Evolutionary conservation across 208 protist species (phyloP).

Genomic region (Eutreptiella sp.): DNA sequence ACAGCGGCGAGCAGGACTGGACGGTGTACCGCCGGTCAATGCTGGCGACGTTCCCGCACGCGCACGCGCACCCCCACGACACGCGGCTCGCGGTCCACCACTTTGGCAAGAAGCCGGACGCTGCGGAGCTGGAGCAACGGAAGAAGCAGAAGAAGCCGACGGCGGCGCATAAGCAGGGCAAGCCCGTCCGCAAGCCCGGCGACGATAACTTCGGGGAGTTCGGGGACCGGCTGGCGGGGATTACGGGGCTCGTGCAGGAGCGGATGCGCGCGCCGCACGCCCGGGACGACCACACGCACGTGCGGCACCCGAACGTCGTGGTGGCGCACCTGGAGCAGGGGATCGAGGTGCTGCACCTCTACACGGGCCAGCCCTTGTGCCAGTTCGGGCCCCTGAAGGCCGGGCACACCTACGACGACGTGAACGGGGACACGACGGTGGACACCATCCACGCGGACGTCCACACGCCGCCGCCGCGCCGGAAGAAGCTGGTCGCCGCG

Average conservation of each 20-base stretch:
- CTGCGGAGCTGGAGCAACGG: too few relatives aligned
- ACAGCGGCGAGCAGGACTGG: slow-evolving; percentile 16
- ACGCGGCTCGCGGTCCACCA: slow-evolving; percentile 1
- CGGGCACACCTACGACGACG: slow-evolving; percentile 63
- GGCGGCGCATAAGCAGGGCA: background rate
- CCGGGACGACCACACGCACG: background rate
- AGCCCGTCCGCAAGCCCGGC: background rate
- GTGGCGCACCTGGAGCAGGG: slow-evolving; percentile 64
- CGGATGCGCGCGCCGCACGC: too few relatives aligned
- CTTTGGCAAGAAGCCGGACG: slow-evolving; percentile 3
- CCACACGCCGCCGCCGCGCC: too few relatives aligned
- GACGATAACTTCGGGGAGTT: background rate
- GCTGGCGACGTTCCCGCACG: slow-evolving; percentile 2
- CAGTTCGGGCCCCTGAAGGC: slow-evolving; percentile 53
- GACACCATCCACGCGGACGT: background rate
- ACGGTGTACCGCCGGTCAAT: slow-evolving; percentile 8
- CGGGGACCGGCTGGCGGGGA: background rate
- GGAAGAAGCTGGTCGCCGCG: too few relatives aligned
- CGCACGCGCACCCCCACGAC: slow-evolving; percentile 12
- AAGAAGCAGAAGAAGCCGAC: slow-evolving; percentile 16
- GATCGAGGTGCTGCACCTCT: slow-evolving; percentile 75
- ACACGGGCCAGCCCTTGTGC: slow-evolving; percentile 64
- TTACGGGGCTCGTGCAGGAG: too few relatives aligned
- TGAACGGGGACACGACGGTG: slow-evolving; percentile 59
- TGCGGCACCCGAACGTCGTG: slow-evolving; percentile 54